Evolutionary conservation across 352 stramenopile genomes (phyloP), one percentile per base, ranked within the genome.

Genomic region (Phytophthora kernoviae): DNA sequence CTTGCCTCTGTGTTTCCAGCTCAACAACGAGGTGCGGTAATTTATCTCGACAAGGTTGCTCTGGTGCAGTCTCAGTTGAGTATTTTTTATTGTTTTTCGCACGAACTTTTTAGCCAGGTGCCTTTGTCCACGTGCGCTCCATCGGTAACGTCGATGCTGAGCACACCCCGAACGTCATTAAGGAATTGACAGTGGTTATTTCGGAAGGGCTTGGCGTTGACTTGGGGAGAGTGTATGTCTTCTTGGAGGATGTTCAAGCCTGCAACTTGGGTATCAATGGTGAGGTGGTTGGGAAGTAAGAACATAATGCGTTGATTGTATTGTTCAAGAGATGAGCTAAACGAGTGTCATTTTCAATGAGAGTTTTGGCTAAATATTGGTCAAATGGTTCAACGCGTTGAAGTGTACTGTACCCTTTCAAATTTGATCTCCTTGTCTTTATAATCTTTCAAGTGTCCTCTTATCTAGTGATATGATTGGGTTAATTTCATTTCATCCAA

Each of bases 31-130:
- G 30, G 68, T 80, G 44, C n/a, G 62, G 41, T 37, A 51, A 21
- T 47, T 37, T 48, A n/a, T 30, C 2, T 18, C 24, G 14, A 36
- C 4, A 36, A 37, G 26, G 15, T 30, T 17, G 2, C 30, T 62
- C 21, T 8, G 40, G 26, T 27, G 39, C n/a, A 21, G 4, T 24
- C 18, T 21, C 22, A 10, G n/a, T 21, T 39, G 33, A 39, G 33
- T 39, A n/a, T 39, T n/a, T 8, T n/a, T n/a, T n/a, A n/a, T n/a
- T n/a, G n/a, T n/a, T n/a, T n/a, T n/a, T n/a, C n/a, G n/a, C n/a
- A n/a, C n/a, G n/a, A n/a, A n/a, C n/a, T n/a, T 39, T 45, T 3
- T 43, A 80, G 74, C 74, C 69, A 4, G 77, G 70, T 42, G 74
- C 75, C 30, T 68, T 80, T 30, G 57, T 80, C 21, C 50, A 72